These are phyloP conservation scores for Pluteus cervinus DNA, from an alignment of 768 basidiomycete species.

Conservation along the genomic window DNA sequence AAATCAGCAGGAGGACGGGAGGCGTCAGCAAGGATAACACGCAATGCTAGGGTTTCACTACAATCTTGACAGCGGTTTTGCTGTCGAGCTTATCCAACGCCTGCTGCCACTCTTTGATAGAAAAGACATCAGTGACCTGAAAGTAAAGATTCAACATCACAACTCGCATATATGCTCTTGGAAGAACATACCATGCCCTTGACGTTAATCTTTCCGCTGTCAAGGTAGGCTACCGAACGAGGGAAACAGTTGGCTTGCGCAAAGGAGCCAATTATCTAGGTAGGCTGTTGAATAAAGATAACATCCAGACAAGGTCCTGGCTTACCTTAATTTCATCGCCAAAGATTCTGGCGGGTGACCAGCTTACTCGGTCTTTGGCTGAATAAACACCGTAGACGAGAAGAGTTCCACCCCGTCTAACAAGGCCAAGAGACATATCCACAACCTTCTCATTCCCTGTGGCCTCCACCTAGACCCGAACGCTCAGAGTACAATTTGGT, in stretches of 20 bases:
- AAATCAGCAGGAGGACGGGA: too few species aligned
- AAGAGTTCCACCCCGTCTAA: constrained; percentile 76
- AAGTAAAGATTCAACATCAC: constrained; percentile 2
- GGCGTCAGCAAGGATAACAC: too few species aligned
- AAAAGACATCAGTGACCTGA: constrained; percentile 54
- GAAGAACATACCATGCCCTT: constrained; percentile 55
- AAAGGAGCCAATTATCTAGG: constrained; percentile 84
- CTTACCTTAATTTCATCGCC: constrained; percentile 47
- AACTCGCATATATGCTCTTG: background rate
- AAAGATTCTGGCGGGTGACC: constrained; percentile 87
- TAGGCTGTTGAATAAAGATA: background rate
- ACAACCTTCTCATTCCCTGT: constrained; percentile 80
- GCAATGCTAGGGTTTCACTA: constrained; percentile 58
- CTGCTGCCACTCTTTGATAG: constrained; percentile 61
- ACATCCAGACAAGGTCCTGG: constrained; percentile 12
- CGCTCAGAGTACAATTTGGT: too few species aligned
- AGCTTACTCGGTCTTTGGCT: constrained; percentile 77
- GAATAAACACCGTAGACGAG: constrained; percentile 92
- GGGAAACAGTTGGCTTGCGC: constrained; percentile 89
- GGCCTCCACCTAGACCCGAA: constrained; percentile 38
- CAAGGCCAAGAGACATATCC: constrained; percentile 87
- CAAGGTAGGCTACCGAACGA: constrained; percentile 83
- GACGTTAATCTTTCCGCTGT: constrained; percentile 76
- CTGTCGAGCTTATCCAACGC: constrained; percentile 72
- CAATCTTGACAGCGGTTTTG: constrained; percentile 55